Evolutionary conservation across 352 stramenopile genomes (phyloP).

Genomic region (Globisporangium spiculum): DNA sequence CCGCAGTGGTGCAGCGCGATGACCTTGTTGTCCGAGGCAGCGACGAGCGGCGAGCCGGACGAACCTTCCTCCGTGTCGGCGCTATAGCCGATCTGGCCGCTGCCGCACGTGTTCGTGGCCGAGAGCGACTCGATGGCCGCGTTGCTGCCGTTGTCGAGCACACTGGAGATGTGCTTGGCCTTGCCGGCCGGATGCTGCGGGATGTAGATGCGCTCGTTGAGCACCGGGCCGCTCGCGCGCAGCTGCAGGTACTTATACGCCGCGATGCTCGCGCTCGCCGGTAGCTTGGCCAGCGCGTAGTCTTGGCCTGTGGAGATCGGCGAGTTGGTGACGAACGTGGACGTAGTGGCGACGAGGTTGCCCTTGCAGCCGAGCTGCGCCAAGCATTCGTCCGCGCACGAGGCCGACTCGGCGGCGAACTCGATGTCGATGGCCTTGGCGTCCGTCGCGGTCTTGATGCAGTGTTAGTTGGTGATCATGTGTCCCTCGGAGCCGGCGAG

Average conservation of each 20-base stretch:
- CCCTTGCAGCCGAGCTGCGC: slow-evolving; percentile 41
- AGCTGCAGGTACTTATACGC: not conserved
- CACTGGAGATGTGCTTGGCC: not conserved
- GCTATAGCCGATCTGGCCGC: slow-evolving; percentile 32
- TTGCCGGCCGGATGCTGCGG: not conserved
- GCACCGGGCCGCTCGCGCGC: not conserved
- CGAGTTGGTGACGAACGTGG: slow-evolving; percentile 38
- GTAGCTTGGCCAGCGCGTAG: slow-evolving; percentile 43
- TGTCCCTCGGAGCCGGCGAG: slow-evolving; percentile 57
- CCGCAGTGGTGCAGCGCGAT: slow-evolving; percentile 41
- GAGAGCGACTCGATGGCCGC: slow-evolving; percentile 21
- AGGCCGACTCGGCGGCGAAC: slow-evolving; percentile 50
- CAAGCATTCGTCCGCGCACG: slow-evolving; percentile 46
- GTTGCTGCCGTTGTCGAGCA: not conserved
- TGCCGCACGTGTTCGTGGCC: slow-evolving; percentile 20
- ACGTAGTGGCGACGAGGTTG: slow-evolving; percentile 37
- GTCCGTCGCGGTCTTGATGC: slow-evolving; percentile 32
- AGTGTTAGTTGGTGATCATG: slow-evolving; percentile 75
- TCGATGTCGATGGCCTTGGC: slow-evolving; percentile 47
- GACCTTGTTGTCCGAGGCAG: slow-evolving; percentile 23
- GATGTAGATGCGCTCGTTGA: slow-evolving; percentile 4
- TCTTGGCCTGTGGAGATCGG: slow-evolving; percentile 24
- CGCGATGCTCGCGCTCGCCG: not conserved
- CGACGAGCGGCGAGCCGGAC: slow-evolving; percentile 31
- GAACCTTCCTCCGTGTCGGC: slow-evolving; percentile 36